Base-by-base conservation (phyloP, 805 yeast genomes). In the Candida corydali region DNA sequence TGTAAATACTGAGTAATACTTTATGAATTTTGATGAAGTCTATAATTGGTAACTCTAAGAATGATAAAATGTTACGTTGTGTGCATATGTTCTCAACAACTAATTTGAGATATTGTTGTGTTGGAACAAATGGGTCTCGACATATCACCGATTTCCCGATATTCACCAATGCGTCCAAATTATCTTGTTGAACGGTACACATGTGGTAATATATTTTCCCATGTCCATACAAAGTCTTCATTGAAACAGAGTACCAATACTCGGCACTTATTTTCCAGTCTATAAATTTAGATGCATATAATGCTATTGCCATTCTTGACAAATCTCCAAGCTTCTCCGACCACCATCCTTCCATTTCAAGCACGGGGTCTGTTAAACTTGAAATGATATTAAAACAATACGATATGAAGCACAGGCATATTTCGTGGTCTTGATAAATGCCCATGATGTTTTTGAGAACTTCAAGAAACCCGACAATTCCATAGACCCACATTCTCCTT, bases 201-300 rank as follows among this genome's bases (percentile, higher is more conserved):
- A 82, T 81, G 54, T 86, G 95, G 50, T 86, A 86, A 50, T 86
- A 86, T 14, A 86, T 73, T 54, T 87, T 84, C 2, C 96, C 96
- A 50, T 82, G 88, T 2, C 93, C 89, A 51, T 80, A 85, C 44
- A 80, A 78, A 11, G 83, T 75, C 46, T 76, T 75, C 76, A 84
- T 75, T 3, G 94, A 80, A 18, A 77, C 69, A 17, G 76, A 69
- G 51, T 86, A 86, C 96, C 96, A 86, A 54, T 78, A 78, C 55
- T 84, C 88, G 1, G 94, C 82, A 39, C 86, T 75, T 14, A 80
- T 58, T 54, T 85, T 83, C 96, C 96, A 86, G 57, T 86, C 95
- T 45, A 85, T 83, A 52, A 76, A 82, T 34, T 82, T 75, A 2
- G 88, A 80, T 6, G 88, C 81, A 49, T 84, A 85, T 29, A 86